phyloP scores from a whole-genome alignment of 176 grass and related monocot species.

The Cymbopogon citratus region DNA sequence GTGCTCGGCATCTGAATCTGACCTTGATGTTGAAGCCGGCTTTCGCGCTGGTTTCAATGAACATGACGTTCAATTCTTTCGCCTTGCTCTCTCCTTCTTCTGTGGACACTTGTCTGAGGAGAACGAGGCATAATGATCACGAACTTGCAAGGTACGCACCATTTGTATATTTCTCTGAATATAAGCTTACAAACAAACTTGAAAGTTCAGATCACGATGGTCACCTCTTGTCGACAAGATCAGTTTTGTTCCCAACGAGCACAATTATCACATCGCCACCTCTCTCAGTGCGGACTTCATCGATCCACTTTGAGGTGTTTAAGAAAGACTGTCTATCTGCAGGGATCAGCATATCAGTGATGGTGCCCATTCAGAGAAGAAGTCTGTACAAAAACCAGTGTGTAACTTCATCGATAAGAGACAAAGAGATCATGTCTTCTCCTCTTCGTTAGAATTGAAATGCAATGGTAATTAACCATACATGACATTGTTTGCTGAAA shows the following conservation, averaged over 20 bases:
- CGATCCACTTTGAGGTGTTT: slow-evolving; percentile 26
- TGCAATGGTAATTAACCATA: background rate
- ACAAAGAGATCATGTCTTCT: background rate
- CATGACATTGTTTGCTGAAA: background rate
- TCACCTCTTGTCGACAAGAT: slow-evolving; percentile 26
- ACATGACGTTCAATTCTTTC: slow-evolving; percentile 21
- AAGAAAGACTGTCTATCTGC: slow-evolving; percentile 17
- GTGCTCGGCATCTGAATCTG: background rate
- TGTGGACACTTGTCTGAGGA: slow-evolving; percentile 18
- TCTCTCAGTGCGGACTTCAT: slow-evolving; percentile 24
- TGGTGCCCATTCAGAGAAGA: background rate
- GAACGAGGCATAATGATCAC: background rate
- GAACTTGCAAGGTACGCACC: background rate
- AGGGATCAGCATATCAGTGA: background rate
- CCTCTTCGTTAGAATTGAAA: background rate
- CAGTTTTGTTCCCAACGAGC: slow-evolving; percentile 28
- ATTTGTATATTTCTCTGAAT: background rate
- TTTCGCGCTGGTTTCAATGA: slow-evolving; percentile 29
- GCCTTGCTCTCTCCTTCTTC: slow-evolving; percentile 24
- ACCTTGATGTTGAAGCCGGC: slow-evolving; percentile 31
- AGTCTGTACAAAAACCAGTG: background rate
- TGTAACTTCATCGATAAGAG: background rate
- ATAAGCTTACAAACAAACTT: background rate
- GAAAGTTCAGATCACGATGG: background rate
- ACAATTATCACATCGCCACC: slow-evolving; percentile 21